Conservation (phyloP, 371 early-diverging fungal genomes). For the Coemansia sp. region DNA sequence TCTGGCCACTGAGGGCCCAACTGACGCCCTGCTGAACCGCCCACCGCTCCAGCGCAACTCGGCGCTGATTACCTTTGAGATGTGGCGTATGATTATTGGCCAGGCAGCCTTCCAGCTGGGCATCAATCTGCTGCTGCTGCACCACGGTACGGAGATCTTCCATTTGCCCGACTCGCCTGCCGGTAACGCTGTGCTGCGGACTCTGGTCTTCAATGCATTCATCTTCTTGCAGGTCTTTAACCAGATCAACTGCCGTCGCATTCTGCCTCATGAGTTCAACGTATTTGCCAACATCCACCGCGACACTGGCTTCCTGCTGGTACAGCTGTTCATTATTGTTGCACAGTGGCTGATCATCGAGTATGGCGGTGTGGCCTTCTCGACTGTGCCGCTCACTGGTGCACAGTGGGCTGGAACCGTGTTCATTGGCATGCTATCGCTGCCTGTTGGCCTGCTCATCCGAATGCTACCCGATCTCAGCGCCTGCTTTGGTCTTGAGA, state of each 20-base stretch:
- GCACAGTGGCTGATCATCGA: conserved; percentile 81
- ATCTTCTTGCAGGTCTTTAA: conserved; percentile 96
- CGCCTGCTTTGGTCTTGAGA: conserved; percentile 53
- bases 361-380: conserved; percentile 87
- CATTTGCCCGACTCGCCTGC: conserved; percentile 56
- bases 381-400: conserved; percentile 67
- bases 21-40: conserved; percentile 71
- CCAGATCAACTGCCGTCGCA: conserved; percentile 78
- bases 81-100: conserved; percentile 91
- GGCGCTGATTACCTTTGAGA: conserved; percentile 79
- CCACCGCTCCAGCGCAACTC: conserved; percentile 75
- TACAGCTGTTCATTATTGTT: conserved; percentile 67
- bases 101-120: conserved; percentile 83
- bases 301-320: conserved; percentile 73
- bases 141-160: conserved; percentile 66
- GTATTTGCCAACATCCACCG: conserved; percentile 77
- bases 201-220: conserved; percentile 93
- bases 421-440: conserved; percentile 70
- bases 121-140: conserved; percentile 62
- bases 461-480: conserved; percentile 70
- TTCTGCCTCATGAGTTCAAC: conserved; percentile 73
- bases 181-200: conserved; percentile 57
- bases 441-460: conserved; percentile 79
- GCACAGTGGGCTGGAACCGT: conserved; percentile 79
- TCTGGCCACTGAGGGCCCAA: conserved; percentile 81